Evolutionary conservation across 108 stramenopile genomes (phyloP).

Genomic region (Nannochloropsis oceanica): DNA sequence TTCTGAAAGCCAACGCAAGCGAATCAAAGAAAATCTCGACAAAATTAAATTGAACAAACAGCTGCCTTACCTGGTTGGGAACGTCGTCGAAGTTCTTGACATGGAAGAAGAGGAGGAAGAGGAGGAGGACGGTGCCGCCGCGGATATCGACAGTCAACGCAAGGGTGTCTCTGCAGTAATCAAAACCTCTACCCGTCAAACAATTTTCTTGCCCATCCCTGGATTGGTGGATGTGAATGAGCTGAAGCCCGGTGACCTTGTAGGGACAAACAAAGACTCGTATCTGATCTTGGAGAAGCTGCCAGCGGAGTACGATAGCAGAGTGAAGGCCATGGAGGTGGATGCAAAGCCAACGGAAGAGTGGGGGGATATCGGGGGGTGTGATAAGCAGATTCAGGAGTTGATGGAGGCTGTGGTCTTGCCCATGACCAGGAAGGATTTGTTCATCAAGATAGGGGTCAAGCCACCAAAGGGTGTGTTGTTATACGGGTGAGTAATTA

Average conservation of each 20-base stretch:
- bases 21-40: slow-evolving; percentile 95
- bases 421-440: slow-evolving; percentile 97
- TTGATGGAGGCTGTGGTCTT: slow-evolving; percentile 96
- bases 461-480: slow-evolving; percentile 90
- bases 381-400: slow-evolving; percentile 97
- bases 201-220: slow-evolving; percentile 92
- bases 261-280: slow-evolving; percentile 98
- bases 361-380: slow-evolving; percentile 85
- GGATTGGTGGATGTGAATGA: slow-evolving; percentile 92
- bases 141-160: slow-evolving; percentile 29
- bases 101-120: slow-evolving; percentile 71
- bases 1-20: slow-evolving; percentile 52
- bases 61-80: slow-evolving; percentile 94
- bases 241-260: slow-evolving; percentile 87
- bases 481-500: slow-evolving; percentile 17
- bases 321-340: slow-evolving; percentile 97
- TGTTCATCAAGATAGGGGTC: slow-evolving; percentile 87
- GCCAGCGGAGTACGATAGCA: slow-evolving; percentile 94
- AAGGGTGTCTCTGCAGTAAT: slow-evolving; percentile 43
- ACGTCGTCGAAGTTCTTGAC: slow-evolving; percentile 68
- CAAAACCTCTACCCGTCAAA: slow-evolving; percentile 66
- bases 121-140: slow-evolving; percentile 46
- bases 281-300: slow-evolving; percentile 98
- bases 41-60: slow-evolving; percentile 99
- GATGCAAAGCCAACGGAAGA: slow-evolving; percentile 96